Percentiles rank a stretch among this genome's conserved stretches.
These are phyloP conservation scores for Aspergillus bombycis DNA, from an alignment of 2,329 filamentous ascomycete genomes.

Conservation along the genomic window DNA sequence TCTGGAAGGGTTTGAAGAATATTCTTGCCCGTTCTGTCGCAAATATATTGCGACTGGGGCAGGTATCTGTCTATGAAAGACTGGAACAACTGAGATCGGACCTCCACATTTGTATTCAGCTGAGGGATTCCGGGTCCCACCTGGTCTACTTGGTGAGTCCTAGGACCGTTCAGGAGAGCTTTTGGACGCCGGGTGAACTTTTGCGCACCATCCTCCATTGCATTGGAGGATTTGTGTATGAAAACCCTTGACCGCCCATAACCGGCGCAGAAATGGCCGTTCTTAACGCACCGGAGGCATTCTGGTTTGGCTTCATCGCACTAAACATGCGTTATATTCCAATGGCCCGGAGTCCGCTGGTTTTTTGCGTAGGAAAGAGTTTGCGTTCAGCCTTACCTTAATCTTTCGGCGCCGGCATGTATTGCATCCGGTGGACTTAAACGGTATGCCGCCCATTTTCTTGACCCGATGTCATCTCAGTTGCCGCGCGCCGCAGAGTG, in stretches of 20 bases:
- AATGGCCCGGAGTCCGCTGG: neutral
- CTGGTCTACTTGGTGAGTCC: neutral
- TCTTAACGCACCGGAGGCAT: slow-evolving; percentile 27
- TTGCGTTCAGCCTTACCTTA: slow-evolving; percentile 17
- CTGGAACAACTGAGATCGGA: slow-evolving; percentile 19
- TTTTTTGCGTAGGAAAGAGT: neutral
- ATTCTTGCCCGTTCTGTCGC: slow-evolving; percentile 2
- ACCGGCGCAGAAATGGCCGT: slow-evolving; percentile 26
- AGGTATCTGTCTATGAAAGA: slow-evolving; percentile 18
- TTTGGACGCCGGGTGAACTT: slow-evolving; percentile 12
- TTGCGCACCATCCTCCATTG: neutral
- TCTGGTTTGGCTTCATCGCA: slow-evolving; percentile 28
- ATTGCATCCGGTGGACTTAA: slow-evolving; percentile 25
- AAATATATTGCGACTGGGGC: slow-evolving; percentile 8
- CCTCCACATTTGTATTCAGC: slow-evolving; percentile 17
- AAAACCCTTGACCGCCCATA: slow-evolving; percentile 22
- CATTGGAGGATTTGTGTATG: slow-evolving; percentile 17
- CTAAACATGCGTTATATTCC: slow-evolving; percentile 16
- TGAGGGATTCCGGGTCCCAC: slow-evolving; percentile 14
- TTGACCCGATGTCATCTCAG: slow-evolving; percentile 2
- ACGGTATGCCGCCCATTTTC: slow-evolving; percentile 22
- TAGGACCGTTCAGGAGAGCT: neutral
- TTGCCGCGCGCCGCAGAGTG: neutral
- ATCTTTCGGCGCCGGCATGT: slow-evolving; percentile 23
- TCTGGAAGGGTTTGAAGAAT: slow-evolving; percentile 20